phyloP scores from a whole-genome alignment of 306 rosid species.

The Fagus crenata region DNA sequence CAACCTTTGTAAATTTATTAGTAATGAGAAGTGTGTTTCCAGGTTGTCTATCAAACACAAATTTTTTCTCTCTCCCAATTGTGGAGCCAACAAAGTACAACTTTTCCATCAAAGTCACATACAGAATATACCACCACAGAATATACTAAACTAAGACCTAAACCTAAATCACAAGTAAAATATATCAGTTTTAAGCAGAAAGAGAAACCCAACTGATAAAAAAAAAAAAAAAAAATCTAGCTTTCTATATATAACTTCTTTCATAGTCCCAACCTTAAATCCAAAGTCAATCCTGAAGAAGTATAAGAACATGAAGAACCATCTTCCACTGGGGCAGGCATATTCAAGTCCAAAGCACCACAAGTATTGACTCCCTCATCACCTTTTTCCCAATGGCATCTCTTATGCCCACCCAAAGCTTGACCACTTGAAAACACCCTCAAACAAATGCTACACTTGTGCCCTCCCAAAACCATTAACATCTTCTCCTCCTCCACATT shows the following conservation, averaged over 20 bases:
- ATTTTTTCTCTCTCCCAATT: slow-evolving; percentile 4
- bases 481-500: slow-evolving; percentile 1
- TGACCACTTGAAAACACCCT: slow-evolving; percentile 65
- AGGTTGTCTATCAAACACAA: not conserved
- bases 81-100: slow-evolving; percentile 3
- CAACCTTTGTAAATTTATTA: slow-evolving; percentile 6
- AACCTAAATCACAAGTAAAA: not conserved
- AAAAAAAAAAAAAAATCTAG: not conserved
- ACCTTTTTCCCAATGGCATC: slow-evolving; percentile 65
- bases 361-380: slow-evolving; percentile 22
- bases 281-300: slow-evolving; percentile 45
- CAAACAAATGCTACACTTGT: slow-evolving; percentile 50
- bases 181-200: not conserved
- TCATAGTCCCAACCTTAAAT: slow-evolving; percentile 70
- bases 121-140: slow-evolving; percentile 9
- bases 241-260: too few species aligned
- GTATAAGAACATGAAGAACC: slow-evolving; percentile 27
- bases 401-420: slow-evolving; percentile 67
- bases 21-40: not conserved
- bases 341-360: slow-evolving; percentile 48
- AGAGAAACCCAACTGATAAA: not conserved
- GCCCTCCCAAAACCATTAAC: slow-evolving; percentile 35
- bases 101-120: not conserved
- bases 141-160: not conserved
- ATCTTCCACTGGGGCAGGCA: slow-evolving; percentile 47